Evolutionary conservation across 23 red algal genomes (phyloP).

Genomic region (Gracilaria caudata): DNA sequence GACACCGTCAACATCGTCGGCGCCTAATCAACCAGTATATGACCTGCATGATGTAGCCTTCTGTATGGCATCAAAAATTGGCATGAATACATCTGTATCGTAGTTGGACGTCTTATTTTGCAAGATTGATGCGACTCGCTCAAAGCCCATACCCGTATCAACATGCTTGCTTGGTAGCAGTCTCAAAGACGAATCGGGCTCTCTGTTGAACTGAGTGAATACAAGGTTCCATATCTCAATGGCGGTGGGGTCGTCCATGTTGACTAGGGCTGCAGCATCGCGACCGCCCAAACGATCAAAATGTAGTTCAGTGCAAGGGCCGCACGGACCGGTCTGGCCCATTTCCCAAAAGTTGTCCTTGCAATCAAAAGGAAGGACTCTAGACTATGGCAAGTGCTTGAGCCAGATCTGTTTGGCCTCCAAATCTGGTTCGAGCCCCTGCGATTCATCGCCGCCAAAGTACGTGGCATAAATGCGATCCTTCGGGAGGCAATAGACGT

Average conservation of each 20-base stretch:
- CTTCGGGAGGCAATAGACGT: slow-evolving; percentile 93
- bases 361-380: slow-evolving; percentile 77
- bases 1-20: no score
- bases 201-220: slow-evolving; percentile 94
- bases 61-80: slow-evolving; percentile 80
- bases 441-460: no score
- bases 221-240: slow-evolving; percentile 99
- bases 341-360: slow-evolving; percentile 96
- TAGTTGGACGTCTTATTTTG: slow-evolving; percentile 93
- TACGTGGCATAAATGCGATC: no score
- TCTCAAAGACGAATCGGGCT: slow-evolving; percentile 55
- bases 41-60: no score
- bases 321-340: slow-evolving; percentile 96
- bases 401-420: no score
- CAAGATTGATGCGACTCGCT: slow-evolving; percentile 90
- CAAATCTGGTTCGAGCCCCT: no score
- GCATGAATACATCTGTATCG: slow-evolving; percentile 93
- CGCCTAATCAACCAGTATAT: no score
- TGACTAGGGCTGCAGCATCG: slow-evolving; percentile 26
- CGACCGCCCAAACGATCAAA: slow-evolving; percentile 84
- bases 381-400: slow-evolving; percentile 6
- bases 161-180: slow-evolving; percentile 86
- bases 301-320: slow-evolving; percentile 97
- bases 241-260: slow-evolving; percentile 85
- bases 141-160: slow-evolving; percentile 98